Evolutionary conservation across 169 alveolate genomes (phyloP), one percentile per base, ranked within the genome.

Genomic region (Pseudocohnilembus persalinus): DNA sequence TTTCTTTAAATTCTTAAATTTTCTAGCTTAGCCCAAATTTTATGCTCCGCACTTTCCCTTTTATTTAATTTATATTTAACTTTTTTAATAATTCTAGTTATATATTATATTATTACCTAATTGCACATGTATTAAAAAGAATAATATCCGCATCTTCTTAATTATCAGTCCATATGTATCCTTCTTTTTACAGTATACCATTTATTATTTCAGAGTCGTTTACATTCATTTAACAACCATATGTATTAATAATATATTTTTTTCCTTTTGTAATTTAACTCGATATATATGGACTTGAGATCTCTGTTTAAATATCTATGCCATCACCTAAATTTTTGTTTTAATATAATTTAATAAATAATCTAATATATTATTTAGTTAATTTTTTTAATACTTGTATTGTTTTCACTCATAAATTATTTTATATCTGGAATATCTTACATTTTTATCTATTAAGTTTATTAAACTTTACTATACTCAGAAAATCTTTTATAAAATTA

Each of bases 41-140:
- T 92, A 31, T 80, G 74, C 79, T 94, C 97, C 6, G 97, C 97
- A 31, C 89, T 89, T 73, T 93, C 97, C 83, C 97, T n/a, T n/a
- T n/a, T n/a, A n/a, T n/a, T n/a, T n/a, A n/a, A n/a, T n/a, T n/a
- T n/a, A n/a, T n/a, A n/a, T n/a, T n/a, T n/a, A n/a, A n/a, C n/a
- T n/a, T n/a, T n/a, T n/a, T n/a, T n/a, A n/a, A n/a, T n/a, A n/a
- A n/a, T n/a, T n/a, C n/a, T n/a, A n/a, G n/a, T n/a, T n/a, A n/a
- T n/a, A n/a, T n/a, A n/a, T n/a, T n/a, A n/a, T n/a, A n/a, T n/a
- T n/a, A n/a, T n/a, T n/a, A n/a, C n/a, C n/a, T 83, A 20, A 94
- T 91, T 0, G 96, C 90, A 74, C 97, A 94, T 1, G 97, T 94
- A 78, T 94, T 94, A 24, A 91, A 86, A 6, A 94, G 81, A 26